Percentiles rank a stretch among this genome's conserved stretches.
Evolutionary conservation across 306 rosid species (phyloP).

Genomic region (Medicago truncatula): MtrunA17r5.0-ANR NC_053048.1:48336001-48336500

Average conservation of each 20-base stretch:
- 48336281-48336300: neutral
- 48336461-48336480: conserved; percentile 94
- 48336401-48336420: neutral
- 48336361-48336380: conserved; percentile 12
- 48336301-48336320: conserved; percentile 4
- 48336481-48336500: conserved; percentile 73
- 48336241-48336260: neutral
- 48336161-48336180: neutral
- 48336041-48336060: neutral
- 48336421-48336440: conserved; percentile 36
- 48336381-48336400: conserved; percentile 12
- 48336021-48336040: neutral
- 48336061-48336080: neutral
- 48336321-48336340: neutral
- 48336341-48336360: conserved; percentile 30
- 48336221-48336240: neutral
- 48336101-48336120: neutral
- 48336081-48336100: neutral
- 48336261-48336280: neutral
- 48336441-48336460: conserved; percentile 87
- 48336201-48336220: neutral
- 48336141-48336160: neutral
- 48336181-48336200: neutral
- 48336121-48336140: neutral
- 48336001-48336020: neutral